Percentiles rank a stretch among this genome's conserved stretches.
Evolutionary conservation across 495 filamentous ascomycete species (phyloP).

Genomic region (Podospora didyma): DNA sequence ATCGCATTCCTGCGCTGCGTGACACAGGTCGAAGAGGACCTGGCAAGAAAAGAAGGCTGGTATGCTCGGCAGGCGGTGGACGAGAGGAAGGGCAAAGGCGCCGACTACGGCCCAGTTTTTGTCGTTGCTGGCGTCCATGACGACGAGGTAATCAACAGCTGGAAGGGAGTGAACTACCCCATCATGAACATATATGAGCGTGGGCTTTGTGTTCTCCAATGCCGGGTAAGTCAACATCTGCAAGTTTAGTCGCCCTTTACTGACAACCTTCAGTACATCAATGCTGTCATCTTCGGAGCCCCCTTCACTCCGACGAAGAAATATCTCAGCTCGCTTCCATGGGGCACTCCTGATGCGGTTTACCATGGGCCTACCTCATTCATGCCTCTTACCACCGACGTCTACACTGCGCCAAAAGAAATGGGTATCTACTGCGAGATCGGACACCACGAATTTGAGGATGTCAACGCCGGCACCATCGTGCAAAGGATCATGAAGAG

Average conservation of each 20-base stretch:
- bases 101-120: slow-evolving; percentile 76
- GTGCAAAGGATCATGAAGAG: slow-evolving; percentile 84
- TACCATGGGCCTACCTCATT: slow-evolving; percentile 95
- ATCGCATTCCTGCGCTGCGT: slow-evolving; percentile 88
- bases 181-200: slow-evolving; percentile 99
- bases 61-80: slow-evolving; percentile 58
- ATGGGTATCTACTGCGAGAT: slow-evolving; percentile 78
- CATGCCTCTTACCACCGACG: slow-evolving; percentile 82
- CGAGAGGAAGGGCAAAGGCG: slow-evolving; percentile 58
- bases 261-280: slow-evolving; percentile 61
- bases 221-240: slow-evolving; percentile 56
- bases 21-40: slow-evolving; percentile 61
- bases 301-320: slow-evolving; percentile 75
- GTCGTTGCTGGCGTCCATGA: slow-evolving; percentile 90
- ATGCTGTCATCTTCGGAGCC: slow-evolving; percentile 82
- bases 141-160: slow-evolving; percentile 87
- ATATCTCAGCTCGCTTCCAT: slow-evolving; percentile 73
- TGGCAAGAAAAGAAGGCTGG: slow-evolving; percentile 65
- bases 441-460: slow-evolving; percentile 66
- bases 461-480: slow-evolving; percentile 91
- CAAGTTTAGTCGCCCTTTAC: background rate
- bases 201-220: slow-evolving; percentile 91
- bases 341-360: slow-evolving; percentile 71
- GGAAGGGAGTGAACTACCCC: slow-evolving; percentile 96
- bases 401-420: slow-evolving; percentile 72